These are phyloP conservation scores for Knoxdaviesia capensis DNA, from an alignment of 2,329 filamentous ascomycete genomes.

Conservation along the genomic window DNA sequence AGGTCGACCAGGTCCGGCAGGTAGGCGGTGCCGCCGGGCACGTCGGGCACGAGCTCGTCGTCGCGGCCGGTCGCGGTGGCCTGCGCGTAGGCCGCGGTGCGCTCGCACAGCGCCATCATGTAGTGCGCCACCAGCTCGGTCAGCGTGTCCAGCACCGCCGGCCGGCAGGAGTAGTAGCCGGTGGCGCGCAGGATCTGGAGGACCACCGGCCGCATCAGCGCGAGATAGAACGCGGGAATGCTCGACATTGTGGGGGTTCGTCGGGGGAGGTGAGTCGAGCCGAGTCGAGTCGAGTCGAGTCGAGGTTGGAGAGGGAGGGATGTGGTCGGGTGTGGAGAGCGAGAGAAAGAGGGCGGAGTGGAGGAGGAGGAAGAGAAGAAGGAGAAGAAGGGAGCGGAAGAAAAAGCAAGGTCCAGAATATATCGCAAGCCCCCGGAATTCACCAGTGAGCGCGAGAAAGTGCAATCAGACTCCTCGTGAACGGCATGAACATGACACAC, in stretches of 20 bases:
- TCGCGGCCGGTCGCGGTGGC: constrained; percentile 47
- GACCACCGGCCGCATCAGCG: constrained; percentile 67
- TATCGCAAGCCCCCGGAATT: no score
- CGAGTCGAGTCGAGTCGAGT: no score
- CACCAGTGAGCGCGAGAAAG: no score
- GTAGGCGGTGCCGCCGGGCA: constrained; percentile 28
- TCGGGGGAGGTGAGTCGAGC: neutral
- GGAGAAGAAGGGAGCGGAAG: no score
- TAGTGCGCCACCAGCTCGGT: constrained; percentile 74
- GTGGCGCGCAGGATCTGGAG: constrained; percentile 83
- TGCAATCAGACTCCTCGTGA: no score
- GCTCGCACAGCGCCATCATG: constrained; percentile 51
- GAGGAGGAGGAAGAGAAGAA: neutral
- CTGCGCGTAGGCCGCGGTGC: constrained; percentile 40
- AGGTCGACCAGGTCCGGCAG: constrained; percentile 45
- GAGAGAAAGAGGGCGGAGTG: neutral
- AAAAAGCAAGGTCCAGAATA: no score
- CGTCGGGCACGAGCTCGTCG: constrained; percentile 13
- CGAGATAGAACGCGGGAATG: constrained; percentile 36
- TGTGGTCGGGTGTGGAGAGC: neutral
- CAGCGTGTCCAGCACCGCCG: constrained; percentile 70
- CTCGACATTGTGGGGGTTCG: constrained; percentile 19
- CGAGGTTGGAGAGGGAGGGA: neutral
- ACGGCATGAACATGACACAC: no score
- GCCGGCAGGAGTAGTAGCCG: constrained; percentile 68